Conservation (phyloP, 2,329 filamentous ascomycete species). For the Cytospora piceicola region DNA sequence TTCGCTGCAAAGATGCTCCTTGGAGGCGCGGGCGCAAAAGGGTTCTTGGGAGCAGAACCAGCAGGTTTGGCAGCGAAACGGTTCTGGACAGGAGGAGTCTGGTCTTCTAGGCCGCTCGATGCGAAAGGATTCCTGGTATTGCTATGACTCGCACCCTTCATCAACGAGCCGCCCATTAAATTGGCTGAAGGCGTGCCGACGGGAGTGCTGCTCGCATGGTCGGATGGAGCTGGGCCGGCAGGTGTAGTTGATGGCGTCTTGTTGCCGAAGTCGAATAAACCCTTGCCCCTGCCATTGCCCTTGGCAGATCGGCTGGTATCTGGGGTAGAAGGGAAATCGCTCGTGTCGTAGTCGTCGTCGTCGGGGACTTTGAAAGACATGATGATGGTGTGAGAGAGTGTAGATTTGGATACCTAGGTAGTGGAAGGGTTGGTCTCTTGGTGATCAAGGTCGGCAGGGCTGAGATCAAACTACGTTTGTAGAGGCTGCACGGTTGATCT, state of each 20-base stretch:
- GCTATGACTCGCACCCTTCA: conserved; percentile 41
- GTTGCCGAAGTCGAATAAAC: conserved; percentile 46
- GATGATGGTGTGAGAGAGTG: background rate
- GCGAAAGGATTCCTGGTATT: conserved; percentile 27
- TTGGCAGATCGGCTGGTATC: conserved; percentile 42
- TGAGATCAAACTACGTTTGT: background rate
- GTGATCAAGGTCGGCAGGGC: background rate
- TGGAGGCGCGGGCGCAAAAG: conserved; percentile 34
- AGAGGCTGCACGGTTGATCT: background rate
- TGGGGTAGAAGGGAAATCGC: conserved; percentile 53
- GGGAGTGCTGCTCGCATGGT: conserved; percentile 59
- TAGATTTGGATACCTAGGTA: background rate
- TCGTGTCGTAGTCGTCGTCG: conserved; percentile 44
- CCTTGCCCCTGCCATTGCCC: conserved; percentile 41
- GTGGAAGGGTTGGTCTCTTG: background rate
- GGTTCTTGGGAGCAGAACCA: conserved; percentile 23
- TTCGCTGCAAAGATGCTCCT: conserved; percentile 46
- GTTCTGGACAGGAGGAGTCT: conserved; percentile 28
- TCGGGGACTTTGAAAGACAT: conserved; percentile 44
- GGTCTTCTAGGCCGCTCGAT: conserved; percentile 21
- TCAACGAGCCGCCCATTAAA: conserved; percentile 58
- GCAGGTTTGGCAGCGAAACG: conserved; percentile 17
- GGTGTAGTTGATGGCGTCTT: conserved; percentile 58
- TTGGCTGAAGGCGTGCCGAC: conserved; percentile 59
- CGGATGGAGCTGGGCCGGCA: conserved; percentile 55